These are phyloP conservation scores for Puccinellia tenuiflora DNA, from an alignment of 176 grass and related monocot species.

Conservation along the genomic window DNA sequence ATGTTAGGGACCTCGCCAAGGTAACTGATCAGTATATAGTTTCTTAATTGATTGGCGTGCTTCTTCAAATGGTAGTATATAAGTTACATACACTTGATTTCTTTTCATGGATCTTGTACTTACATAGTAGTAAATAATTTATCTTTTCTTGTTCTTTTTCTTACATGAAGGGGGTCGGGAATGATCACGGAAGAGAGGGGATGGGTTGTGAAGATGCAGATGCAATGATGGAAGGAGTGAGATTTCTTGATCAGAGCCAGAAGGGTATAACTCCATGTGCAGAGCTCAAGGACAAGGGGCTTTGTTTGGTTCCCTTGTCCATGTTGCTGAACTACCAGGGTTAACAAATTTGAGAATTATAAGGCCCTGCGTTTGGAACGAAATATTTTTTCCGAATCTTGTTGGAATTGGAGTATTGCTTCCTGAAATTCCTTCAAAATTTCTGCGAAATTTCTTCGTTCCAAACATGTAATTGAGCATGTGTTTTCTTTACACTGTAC, in stretches of 20 bases:
- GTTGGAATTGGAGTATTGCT: not conserved
- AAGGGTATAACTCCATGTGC: constrained; percentile 55
- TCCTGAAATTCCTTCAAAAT: not conserved
- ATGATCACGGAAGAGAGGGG: constrained; percentile 29
- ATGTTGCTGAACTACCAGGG: constrained; percentile 58
- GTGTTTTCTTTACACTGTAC: constrained; percentile 23
- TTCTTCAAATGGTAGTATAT: not conserved
- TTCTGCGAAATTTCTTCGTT: not conserved
- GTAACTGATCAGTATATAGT: constrained; percentile 23
- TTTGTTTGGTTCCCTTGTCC: constrained; percentile 73
- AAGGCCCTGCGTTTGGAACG: not conserved
- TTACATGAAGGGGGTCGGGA: constrained; percentile 16
- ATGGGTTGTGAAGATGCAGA: constrained; percentile 16
- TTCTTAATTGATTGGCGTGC: not conserved
- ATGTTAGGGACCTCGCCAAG: constrained; percentile 42
- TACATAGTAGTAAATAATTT: not conserved
- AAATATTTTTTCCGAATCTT: not conserved
- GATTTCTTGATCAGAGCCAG: constrained; percentile 36
- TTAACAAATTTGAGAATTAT: not conserved
- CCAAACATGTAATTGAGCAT: constrained; percentile 14
- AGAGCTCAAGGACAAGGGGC: constrained; percentile 70
- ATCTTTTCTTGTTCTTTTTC: not conserved
- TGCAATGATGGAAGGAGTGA: constrained; percentile 16
- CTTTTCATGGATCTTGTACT: not conserved
- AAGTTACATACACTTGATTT: not conserved